Conservation (phyloP, 2,329 filamentous ascomycete genomes). For the Cryphonectria nitschkei region DNA sequence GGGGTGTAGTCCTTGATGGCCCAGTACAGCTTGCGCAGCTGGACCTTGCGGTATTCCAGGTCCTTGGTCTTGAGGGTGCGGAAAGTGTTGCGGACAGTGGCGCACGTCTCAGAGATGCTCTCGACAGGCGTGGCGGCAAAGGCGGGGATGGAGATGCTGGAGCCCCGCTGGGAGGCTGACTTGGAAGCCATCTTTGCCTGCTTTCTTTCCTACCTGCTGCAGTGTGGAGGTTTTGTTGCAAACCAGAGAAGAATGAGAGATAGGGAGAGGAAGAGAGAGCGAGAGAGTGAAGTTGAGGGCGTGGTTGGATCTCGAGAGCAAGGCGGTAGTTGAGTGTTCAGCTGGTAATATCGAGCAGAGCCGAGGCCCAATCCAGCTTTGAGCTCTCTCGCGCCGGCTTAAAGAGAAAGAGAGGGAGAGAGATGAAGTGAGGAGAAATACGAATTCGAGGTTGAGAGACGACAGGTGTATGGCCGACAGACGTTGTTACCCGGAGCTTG, state of each 20-base stretch:
- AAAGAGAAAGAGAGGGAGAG: neutral
- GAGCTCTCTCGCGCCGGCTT: neutral
- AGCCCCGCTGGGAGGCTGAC: constrained; percentile 38
- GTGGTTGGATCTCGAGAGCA: neutral
- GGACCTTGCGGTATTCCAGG: constrained; percentile 77
- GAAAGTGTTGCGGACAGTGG: constrained; percentile 70
- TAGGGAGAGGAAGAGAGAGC: neutral
- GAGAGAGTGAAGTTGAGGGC: neutral
- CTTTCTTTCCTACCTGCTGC: neutral
- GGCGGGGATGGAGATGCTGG: constrained; percentile 43
- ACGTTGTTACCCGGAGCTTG: neutral
- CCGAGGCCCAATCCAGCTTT: neutral
- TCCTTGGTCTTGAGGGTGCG: constrained; percentile 79
- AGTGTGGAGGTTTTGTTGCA: neutral
- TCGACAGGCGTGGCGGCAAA: constrained; percentile 68
- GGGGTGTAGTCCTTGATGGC: constrained; percentile 77
- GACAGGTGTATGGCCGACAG: too few relatives aligned
- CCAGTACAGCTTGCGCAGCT: constrained; percentile 96
- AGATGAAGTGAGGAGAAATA: neutral
- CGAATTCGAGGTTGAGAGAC: neutral
- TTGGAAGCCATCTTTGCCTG: constrained; percentile 19
- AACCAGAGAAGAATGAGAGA: too few relatives aligned
- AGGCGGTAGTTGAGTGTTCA: neutral
- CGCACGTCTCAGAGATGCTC: constrained; percentile 64
- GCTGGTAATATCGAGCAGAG: neutral